Evolutionary conservation across 2,329 filamentous ascomycete species (phyloP).

Genomic region (Xylaria hypoxylon): DNA sequence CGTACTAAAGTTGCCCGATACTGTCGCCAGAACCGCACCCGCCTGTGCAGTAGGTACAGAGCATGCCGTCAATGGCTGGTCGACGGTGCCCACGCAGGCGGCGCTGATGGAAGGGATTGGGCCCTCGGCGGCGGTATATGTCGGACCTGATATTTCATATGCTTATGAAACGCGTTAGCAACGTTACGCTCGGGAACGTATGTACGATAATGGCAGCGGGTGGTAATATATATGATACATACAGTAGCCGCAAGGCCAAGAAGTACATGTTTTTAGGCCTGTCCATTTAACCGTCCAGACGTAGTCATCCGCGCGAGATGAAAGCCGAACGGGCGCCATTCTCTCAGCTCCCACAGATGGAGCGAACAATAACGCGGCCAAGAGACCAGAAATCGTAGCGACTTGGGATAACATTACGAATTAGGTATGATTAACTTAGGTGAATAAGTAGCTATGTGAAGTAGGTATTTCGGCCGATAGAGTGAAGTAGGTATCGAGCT

Average conservation of each 20-base stretch:
- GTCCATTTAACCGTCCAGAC: slow-evolving; percentile 39
- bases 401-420: slow-evolving; percentile 28
- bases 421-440: not conserved
- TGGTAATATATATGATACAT: slow-evolving; percentile 11
- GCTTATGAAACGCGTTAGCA: slow-evolving; percentile 26
- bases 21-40: not conserved
- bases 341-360: slow-evolving; percentile 17
- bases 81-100: slow-evolving; percentile 35
- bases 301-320: slow-evolving; percentile 33
- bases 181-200: not conserved
- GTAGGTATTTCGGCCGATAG: not conserved
- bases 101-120: slow-evolving; percentile 34
- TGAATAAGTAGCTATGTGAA: not conserved
- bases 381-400: slow-evolving; percentile 18
- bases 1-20: slow-evolving; percentile 42
- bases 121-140: slow-evolving; percentile 16
- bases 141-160: slow-evolving; percentile 34
- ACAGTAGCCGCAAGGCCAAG: slow-evolving; percentile 40
- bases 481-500: not conserved
- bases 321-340: slow-evolving; percentile 13
- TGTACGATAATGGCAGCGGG: not conserved
- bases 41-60: slow-evolving; percentile 20
- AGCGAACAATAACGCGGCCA: slow-evolving; percentile 22
- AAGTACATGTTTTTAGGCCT: slow-evolving; percentile 26
- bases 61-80: slow-evolving; percentile 35